Percentiles rank a stretch among this genome's conserved stretches.
Evolutionary conservation across 805 yeast species (phyloP).

Genomic region (Zygosaccharomyces gambellarensis): DNA sequence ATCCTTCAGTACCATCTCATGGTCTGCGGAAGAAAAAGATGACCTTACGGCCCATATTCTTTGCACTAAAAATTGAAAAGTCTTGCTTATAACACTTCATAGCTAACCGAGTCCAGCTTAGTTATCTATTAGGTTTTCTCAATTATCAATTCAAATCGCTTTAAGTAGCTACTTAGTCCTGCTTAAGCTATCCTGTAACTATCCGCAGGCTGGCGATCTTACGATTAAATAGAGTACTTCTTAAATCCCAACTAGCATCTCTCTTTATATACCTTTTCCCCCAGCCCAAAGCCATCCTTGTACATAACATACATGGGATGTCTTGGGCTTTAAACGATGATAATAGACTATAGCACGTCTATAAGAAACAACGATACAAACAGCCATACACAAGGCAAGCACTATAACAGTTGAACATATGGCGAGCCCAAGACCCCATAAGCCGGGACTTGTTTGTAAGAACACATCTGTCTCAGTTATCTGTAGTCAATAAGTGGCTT

Average conservation of each 20-base stretch:
- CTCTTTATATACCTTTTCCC: neutral
- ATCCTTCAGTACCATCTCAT: neutral
- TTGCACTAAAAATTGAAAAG: constrained; percentile 1
- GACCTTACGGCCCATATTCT: neutral
- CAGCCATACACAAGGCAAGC: no score
- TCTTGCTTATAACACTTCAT: constrained; percentile 6
- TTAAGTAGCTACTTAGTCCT: neutral
- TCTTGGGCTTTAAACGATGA: neutral
- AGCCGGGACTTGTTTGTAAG: no score
- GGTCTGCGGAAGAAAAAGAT: neutral
- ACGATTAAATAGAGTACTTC: neutral
- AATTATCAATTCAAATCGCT: neutral
- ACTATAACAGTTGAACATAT: no score
- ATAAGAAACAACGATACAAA: no score
- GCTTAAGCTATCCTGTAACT: neutral
- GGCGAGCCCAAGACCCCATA: no score
- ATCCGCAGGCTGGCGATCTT: neutral
- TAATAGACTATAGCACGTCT: neutral
- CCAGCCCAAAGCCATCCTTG: neutral
- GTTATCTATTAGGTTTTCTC: neutral
- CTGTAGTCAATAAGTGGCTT: no score
- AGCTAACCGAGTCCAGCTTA: neutral
- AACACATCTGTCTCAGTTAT: no score
- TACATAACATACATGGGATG: neutral
- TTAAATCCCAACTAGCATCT: neutral